phyloP scores from a whole-genome alignment of 768 basidiomycete species.

The Sarcomyxa edulis region DNA sequence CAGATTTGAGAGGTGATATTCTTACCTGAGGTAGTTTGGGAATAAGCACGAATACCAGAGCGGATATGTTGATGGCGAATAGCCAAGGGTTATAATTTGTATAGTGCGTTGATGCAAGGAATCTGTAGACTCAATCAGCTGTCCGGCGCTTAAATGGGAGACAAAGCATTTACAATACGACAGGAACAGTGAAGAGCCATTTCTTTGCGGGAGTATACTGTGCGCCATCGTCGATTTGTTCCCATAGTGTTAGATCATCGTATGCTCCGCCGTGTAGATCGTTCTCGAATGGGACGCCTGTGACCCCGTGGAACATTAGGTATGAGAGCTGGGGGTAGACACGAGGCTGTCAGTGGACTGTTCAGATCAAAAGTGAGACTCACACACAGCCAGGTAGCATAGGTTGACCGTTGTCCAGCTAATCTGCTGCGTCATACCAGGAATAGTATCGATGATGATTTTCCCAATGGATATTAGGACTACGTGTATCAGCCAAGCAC shows the following conservation, averaged over 20 bases:
- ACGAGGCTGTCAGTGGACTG: slow-evolving; percentile 4
- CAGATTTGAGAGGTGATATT: slow-evolving; percentile 5
- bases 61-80: slow-evolving; percentile 86
- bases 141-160: slow-evolving; percentile 7
- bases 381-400: slow-evolving; percentile 83
- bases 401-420: slow-evolving; percentile 96
- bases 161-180: slow-evolving; percentile 67
- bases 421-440: slow-evolving; percentile 89
- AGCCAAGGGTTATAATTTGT: slow-evolving; percentile 94
- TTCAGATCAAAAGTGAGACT: neutral
- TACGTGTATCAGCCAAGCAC: slow-evolving; percentile 97
- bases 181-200: slow-evolving; percentile 88
- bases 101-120: slow-evolving; percentile 96
- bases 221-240: slow-evolving; percentile 98
- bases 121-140: slow-evolving; percentile 41
- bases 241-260: slow-evolving; percentile 97
- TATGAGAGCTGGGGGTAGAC: slow-evolving; percentile 82
- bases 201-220: slow-evolving; percentile 99
- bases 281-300: slow-evolving; percentile 92
- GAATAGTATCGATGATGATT: slow-evolving; percentile 88
- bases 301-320: slow-evolving; percentile 98
- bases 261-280: slow-evolving; percentile 89
- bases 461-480: slow-evolving; percentile 89
- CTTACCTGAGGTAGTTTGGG: slow-evolving; percentile 92
- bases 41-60: slow-evolving; percentile 75